Conservation (phyloP, 2,329 filamentous ascomycete species). For the Sclerotinia trifoliorum region DNA sequence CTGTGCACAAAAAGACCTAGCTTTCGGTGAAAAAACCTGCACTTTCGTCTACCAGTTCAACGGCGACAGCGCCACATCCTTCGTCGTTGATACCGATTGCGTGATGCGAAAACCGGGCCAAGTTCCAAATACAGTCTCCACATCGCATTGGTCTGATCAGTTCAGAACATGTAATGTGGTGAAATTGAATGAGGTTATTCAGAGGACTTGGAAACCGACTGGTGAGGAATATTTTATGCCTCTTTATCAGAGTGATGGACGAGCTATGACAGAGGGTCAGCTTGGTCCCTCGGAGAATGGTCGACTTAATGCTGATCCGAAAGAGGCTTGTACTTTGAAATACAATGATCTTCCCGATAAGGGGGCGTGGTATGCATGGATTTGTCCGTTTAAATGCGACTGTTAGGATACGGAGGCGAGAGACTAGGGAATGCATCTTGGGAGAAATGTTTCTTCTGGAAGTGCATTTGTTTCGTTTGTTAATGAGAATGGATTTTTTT, state of each 20-base stretch:
- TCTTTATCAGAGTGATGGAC: neutral
- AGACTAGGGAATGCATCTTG: neutral
- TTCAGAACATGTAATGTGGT: neutral
- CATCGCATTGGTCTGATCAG: neutral
- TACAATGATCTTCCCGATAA: neutral
- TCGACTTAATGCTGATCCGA: no score
- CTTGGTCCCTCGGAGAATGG: neutral
- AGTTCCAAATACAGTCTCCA: neutral
- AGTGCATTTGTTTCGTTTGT: neutral
- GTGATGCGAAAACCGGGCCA: neutral
- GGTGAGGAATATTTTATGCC: neutral
- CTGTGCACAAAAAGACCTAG: neutral
- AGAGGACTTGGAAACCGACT: neutral
- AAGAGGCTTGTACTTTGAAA: neutral
- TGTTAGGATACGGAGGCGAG: neutral
- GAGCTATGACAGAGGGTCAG: neutral
- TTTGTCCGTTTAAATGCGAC: constrained; percentile 1
- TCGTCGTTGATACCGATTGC: neutral
- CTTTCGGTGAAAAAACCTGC: neutral
- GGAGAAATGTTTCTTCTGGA: neutral
- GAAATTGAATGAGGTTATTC: neutral
- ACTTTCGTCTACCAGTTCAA: neutral
- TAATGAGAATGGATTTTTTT: neutral
- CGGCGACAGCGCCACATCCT: neutral
- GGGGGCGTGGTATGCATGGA: neutral